Evolutionary conservation across 257 asterid genomes (phyloP).

Genomic region (Lithospermum erythrorhizon): DNA sequence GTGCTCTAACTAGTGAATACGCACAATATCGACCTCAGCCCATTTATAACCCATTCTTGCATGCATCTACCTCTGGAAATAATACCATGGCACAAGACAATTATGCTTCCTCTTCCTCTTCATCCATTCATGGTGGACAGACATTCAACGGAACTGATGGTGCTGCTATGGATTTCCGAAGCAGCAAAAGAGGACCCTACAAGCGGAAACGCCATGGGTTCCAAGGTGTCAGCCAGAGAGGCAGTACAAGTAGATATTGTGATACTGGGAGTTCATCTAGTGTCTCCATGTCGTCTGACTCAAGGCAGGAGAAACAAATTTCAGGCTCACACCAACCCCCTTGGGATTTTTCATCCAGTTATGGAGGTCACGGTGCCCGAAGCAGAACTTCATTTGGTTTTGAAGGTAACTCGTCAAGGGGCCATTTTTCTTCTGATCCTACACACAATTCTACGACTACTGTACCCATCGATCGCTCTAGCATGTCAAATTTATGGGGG

Average conservation of each 20-base stretch:
- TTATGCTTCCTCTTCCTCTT: conserved; percentile 42
- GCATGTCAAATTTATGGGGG: conserved; percentile 31
- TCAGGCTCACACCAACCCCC: conserved; percentile 35
- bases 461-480: conserved; percentile 28
- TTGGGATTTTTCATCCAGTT: conserved; percentile 36
- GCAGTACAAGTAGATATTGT: conserved; percentile 47
- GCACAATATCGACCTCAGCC: conserved; percentile 44
- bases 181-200: conserved; percentile 46
- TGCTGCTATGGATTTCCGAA: conserved; percentile 34
- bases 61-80: conserved; percentile 32
- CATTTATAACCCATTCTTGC: conserved; percentile 36
- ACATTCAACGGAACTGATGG: conserved; percentile 34
- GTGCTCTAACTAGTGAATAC: conserved; percentile 32
- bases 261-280: conserved; percentile 70
- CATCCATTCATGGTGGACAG: conserved; percentile 46
- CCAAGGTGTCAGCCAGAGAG: conserved; percentile 47
- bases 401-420: conserved; percentile 32
- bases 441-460: conserved; percentile 25
- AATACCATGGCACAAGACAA: conserved; percentile 35
- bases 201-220: conserved; percentile 60
- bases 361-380: conserved; percentile 52
- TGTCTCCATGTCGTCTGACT: conserved; percentile 35
- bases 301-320: conserved; percentile 51
- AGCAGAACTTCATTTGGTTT: conserved; percentile 43
- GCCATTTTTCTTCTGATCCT: conserved; percentile 32